Evolutionary conservation across 108 stramenopile genomes (phyloP).

Genomic region (Bacterosira constricta): DNA sequence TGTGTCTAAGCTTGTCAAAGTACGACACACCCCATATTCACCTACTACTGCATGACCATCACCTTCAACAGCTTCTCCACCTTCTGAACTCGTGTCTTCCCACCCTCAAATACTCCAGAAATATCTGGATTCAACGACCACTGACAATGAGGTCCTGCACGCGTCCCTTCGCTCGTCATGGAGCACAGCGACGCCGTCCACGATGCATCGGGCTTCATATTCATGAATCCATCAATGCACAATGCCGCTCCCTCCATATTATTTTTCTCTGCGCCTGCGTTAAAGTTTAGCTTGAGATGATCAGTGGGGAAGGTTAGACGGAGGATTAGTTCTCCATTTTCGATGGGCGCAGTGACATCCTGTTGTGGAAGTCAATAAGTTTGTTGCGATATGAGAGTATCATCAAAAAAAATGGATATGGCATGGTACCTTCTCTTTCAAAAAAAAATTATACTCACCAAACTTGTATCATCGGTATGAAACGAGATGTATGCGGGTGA

Average conservation of each 20-base stretch:
- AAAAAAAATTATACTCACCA: neutral
- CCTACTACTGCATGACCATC: constrained; percentile 7
- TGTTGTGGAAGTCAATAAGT: no score
- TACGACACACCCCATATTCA: neutral
- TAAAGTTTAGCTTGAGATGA: constrained; percentile 8
- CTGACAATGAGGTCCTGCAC: constrained; percentile 6
- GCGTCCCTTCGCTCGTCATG: neutral
- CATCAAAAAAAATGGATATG: no score
- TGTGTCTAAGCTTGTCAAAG: neutral
- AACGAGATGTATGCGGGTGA: neutral
- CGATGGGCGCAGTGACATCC: constrained; percentile 20
- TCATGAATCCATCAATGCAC: constrained; percentile 24
- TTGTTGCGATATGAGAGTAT: no score
- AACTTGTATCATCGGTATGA: neutral
- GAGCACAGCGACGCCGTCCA: constrained; percentile 3
- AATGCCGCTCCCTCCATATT: constrained; percentile 14
- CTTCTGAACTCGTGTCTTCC: neutral
- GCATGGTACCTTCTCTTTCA: no score
- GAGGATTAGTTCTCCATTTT: constrained; percentile 13
- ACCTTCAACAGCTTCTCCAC: constrained; percentile 15
- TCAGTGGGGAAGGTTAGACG: constrained; percentile 2
- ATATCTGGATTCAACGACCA: constrained; percentile 1
- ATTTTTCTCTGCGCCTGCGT: no score
- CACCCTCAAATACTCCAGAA: neutral
- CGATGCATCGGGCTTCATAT: neutral